These are phyloP conservation scores for Neopestalotiopsis clavispora DNA, from an alignment of 2,329 filamentous ascomycete species.

Conservation along the genomic window DNA sequence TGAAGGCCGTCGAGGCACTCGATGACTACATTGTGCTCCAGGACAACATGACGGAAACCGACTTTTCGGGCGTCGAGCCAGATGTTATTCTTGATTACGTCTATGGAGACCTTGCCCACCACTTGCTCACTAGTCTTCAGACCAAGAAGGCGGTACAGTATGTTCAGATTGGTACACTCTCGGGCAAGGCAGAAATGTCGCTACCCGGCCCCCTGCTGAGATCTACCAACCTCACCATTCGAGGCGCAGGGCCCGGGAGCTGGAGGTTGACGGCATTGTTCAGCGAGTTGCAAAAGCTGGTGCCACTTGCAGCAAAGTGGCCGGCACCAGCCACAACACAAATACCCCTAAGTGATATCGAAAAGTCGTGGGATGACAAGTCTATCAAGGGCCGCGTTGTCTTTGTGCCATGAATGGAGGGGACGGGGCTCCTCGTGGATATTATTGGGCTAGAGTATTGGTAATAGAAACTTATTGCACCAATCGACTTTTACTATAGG, in stretches of 20 bases:
- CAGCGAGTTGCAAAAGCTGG: conserved; percentile 33
- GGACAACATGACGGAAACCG: conserved; percentile 43
- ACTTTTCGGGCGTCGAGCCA: conserved; percentile 51
- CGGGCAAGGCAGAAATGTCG: conserved; percentile 38
- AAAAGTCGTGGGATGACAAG: conserved; percentile 35
- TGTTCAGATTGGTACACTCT: conserved; percentile 56
- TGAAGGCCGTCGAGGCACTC: conserved; percentile 46
- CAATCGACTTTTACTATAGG: no score
- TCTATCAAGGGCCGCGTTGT: conserved; percentile 32
- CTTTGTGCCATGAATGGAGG: conserved; percentile 26
- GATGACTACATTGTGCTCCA: conserved; percentile 51
- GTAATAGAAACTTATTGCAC: no score
- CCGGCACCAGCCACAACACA: conserved; percentile 28
- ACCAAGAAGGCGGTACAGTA: conserved; percentile 52
- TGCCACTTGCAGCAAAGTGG: conserved; percentile 37
- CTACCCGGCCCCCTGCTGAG: conserved; percentile 50
- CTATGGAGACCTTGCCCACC: conserved; percentile 50
- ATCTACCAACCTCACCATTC: conserved; percentile 52
- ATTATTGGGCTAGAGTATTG: no score
- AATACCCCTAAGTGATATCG: conserved; percentile 38
- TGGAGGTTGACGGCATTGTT: conserved; percentile 41
- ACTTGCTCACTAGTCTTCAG: conserved; percentile 46
- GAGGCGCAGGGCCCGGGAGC: conserved; percentile 50
- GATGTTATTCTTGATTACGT: conserved; percentile 64
- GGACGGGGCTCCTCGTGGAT: no score